Evolutionary conservation across 495 filamentous ascomycete species (phyloP).

Genomic region (Daldinia vernicosa): DNA sequence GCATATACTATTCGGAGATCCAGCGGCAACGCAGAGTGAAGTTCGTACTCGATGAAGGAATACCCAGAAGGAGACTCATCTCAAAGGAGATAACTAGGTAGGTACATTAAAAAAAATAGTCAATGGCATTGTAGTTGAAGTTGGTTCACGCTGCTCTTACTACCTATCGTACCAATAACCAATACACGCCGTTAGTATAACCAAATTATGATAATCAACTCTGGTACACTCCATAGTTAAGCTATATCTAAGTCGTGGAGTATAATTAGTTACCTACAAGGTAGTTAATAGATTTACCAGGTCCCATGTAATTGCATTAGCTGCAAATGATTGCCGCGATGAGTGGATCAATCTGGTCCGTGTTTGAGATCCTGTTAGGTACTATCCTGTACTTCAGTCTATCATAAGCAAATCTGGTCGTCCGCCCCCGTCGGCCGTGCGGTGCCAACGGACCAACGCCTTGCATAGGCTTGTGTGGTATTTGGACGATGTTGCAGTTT

Average conservation of each 20-base stretch:
- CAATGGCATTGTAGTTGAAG: neutral
- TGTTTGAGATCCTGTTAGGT: neutral
- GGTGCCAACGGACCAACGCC: neutral
- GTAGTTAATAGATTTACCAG: neutral
- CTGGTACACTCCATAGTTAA: no score
- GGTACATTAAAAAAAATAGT: no score
- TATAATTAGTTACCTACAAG: neutral
- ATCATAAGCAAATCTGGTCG: neutral
- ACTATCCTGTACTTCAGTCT: neutral
- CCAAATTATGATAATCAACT: neutral
- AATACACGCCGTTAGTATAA: neutral
- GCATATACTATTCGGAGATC: neutral
- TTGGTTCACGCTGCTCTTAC: neutral
- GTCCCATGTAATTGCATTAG: neutral
- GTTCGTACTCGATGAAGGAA: neutral
- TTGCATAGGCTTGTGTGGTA: neutral
- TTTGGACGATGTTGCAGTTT: neutral
- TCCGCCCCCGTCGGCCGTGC: slow-evolving; percentile 2
- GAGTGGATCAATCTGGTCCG: neutral
- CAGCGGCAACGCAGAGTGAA: neutral
- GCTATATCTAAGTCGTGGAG: neutral
- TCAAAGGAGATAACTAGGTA: no score
- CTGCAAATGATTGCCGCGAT: neutral
- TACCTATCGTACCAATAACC: neutral
- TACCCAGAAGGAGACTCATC: neutral